Conservation (phyloP, 2,329 filamentous ascomycete species). For the Akanthomyces uredinophilus region DNA sequence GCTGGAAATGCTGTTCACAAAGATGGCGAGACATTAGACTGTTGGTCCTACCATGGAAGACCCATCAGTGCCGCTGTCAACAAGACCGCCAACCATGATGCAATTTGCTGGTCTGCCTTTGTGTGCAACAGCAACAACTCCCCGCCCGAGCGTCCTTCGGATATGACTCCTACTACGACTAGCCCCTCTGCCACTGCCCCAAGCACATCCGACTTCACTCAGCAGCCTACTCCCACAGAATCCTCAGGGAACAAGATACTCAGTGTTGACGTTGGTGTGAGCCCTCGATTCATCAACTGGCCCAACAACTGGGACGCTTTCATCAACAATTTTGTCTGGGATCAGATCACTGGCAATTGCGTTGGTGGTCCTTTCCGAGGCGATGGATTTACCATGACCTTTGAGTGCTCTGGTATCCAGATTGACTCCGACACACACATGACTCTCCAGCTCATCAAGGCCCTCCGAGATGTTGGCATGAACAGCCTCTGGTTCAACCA, state of each 20-base stretch:
- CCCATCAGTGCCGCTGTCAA: conserved; percentile 35
- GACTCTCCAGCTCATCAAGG: conserved; percentile 35
- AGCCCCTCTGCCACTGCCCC: conserved; percentile 28
- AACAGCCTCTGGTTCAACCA: conserved; percentile 37
- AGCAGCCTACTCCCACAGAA: conserved; percentile 26
- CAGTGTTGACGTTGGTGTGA: conserved; percentile 29
- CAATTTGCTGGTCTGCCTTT: conserved; percentile 37
- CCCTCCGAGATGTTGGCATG: conserved; percentile 32
- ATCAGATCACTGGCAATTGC: conserved; percentile 31
- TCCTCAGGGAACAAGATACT: conserved; percentile 27
- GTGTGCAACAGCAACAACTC: conserved; percentile 34
- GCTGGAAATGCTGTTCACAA: conserved; percentile 37
- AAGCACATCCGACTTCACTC: conserved; percentile 29
- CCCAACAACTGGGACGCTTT: conserved; percentile 34
- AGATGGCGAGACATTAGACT: conserved; percentile 34
- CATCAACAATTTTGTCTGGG: conserved; percentile 37
- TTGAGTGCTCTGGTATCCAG: conserved; percentile 33
- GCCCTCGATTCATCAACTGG: conserved; percentile 37
- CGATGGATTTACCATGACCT: conserved; percentile 32
- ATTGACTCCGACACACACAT: conserved; percentile 35
- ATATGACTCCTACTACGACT: conserved; percentile 33
- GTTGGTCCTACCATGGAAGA: conserved; percentile 38
- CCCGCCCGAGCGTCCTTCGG: conserved; percentile 30
- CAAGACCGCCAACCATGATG: conserved; percentile 32
- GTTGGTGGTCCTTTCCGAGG: conserved; percentile 29